Evolutionary conservation across 176 grass and related monocot species (phyloP).

Genomic region (Cenchrus fungigraminus): DNA sequence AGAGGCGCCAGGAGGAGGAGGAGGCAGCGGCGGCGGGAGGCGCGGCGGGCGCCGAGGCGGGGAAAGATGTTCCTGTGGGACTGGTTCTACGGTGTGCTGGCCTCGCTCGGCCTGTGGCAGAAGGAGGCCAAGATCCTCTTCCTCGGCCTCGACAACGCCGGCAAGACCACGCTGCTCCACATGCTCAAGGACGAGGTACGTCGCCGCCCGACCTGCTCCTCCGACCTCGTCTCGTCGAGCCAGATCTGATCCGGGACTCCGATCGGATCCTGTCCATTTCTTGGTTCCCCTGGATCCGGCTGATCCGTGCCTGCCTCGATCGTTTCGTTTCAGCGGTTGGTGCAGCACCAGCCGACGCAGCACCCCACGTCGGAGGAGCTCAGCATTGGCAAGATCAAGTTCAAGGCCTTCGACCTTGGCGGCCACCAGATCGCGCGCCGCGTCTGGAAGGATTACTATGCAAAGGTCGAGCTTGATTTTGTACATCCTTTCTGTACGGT

Average conservation of each 20-base stretch:
- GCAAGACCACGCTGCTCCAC: slow-evolving; percentile 80
- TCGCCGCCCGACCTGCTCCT: neutral
- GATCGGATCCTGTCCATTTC: slow-evolving; percentile 7
- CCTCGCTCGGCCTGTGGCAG: slow-evolving; percentile 75
- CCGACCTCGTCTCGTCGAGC: neutral
- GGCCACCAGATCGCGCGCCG: slow-evolving; percentile 79
- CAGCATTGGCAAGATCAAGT: slow-evolving; percentile 84
- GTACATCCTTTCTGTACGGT: neutral
- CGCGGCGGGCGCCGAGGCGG: neutral
- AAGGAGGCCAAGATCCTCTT: slow-evolving; percentile 88
- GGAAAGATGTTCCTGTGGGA: slow-evolving; percentile 64
- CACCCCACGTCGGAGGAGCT: slow-evolving; percentile 83
- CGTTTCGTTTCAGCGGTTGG: slow-evolving; percentile 56
- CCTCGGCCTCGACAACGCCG: slow-evolving; percentile 80
- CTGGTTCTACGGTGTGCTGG: slow-evolving; percentile 80
- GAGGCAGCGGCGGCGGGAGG: neutral
- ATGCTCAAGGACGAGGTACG: slow-evolving; percentile 78
- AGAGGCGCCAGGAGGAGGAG: neutral
- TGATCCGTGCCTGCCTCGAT: slow-evolving; percentile 1
- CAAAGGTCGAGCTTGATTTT: slow-evolving; percentile 47
- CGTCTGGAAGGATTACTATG: slow-evolving; percentile 86
- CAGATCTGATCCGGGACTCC: slow-evolving; percentile 17
- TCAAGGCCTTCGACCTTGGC: slow-evolving; percentile 81
- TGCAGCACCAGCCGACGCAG: slow-evolving; percentile 85
- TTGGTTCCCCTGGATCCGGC: neutral